These are phyloP conservation scores for Hyaloperonospora brassicae DNA, from an alignment of 352 stramenopile species.

Conservation along the genomic window DNA sequence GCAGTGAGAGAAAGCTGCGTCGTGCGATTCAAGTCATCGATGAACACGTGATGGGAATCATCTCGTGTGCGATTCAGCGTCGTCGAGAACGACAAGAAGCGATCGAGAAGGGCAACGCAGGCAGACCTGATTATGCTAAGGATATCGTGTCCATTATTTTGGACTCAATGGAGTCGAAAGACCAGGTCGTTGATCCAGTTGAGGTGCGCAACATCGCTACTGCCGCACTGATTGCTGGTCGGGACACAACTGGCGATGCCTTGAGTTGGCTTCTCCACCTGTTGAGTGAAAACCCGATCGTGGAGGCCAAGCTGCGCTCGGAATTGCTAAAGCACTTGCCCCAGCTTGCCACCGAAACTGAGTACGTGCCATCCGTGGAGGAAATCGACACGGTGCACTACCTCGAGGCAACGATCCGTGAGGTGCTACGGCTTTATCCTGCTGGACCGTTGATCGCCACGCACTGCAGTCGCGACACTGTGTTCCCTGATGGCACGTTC, in stretches of 20 bases:
- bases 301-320: slow-evolving; percentile 31
- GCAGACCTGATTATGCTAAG: slow-evolving; percentile 2
- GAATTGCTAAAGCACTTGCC: slow-evolving; percentile 38
- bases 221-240: slow-evolving; percentile 51
- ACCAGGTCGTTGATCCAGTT: slow-evolving; percentile 23
- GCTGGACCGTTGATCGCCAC: slow-evolving; percentile 26
- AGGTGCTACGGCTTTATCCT: slow-evolving; percentile 53
- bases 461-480: slow-evolving; percentile 35
- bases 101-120: neutral
- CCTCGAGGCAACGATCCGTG: slow-evolving; percentile 44
- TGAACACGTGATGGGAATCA: slow-evolving; percentile 24
- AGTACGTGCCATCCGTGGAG: slow-evolving; percentile 27
- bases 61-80: slow-evolving; percentile 23
- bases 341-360: slow-evolving; percentile 13
- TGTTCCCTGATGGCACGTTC: slow-evolving; percentile 53
- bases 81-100: slow-evolving; percentile 15
- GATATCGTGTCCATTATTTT: slow-evolving; percentile 34
- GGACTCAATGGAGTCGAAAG: slow-evolving; percentile 15
- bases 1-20: slow-evolving; percentile 22
- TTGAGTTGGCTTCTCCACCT: slow-evolving; percentile 64
- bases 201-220: slow-evolving; percentile 62
- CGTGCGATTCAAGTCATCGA: slow-evolving; percentile 24
- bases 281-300: slow-evolving; percentile 39
- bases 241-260: slow-evolving; percentile 60
- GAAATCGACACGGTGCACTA: slow-evolving; percentile 32